phyloP scores from a whole-genome alignment of 1,284 basidiomycete species.

The Caloboletus inedulis region DNA sequence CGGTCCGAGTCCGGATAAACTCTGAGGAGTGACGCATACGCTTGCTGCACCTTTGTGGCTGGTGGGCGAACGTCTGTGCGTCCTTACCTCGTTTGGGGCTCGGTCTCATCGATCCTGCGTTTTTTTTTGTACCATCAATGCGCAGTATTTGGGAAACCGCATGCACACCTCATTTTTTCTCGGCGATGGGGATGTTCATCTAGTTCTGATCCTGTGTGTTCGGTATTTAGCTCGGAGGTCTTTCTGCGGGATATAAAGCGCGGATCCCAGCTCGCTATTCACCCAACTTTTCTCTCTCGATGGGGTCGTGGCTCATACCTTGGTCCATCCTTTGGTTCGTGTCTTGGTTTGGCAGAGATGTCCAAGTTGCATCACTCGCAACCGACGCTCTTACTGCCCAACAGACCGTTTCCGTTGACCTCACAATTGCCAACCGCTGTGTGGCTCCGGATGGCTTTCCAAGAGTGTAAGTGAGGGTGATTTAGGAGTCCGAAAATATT shows the following conservation, averaged over 20 bases:
- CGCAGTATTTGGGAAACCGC: background rate
- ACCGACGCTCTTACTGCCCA: background rate
- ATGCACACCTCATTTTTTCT: background rate
- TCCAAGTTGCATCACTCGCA: conserved; percentile 2
- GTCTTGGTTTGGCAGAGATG: background rate
- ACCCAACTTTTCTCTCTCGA: background rate
- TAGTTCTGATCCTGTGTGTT: background rate
- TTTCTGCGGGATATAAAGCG: conserved; percentile 1
- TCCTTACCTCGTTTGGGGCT: background rate
- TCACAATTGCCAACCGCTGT: conserved; percentile 7
- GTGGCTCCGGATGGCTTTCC: conserved; percentile 13
- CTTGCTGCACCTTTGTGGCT: background rate
- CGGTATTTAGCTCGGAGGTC: background rate
- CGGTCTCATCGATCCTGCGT: conserved; percentile 1
- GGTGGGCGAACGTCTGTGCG: background rate
- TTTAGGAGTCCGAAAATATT: background rate
- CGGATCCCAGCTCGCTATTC: background rate
- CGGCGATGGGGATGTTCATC: background rate
- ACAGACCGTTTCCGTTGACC: conserved; percentile 2
- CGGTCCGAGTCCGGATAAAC: background rate
- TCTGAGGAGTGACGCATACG: background rate
- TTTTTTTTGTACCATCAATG: background rate
- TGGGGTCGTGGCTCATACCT: background rate
- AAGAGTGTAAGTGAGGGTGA: conserved; percentile 8
- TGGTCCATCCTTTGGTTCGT: background rate